phyloP scores from a whole-genome alignment of 2,329 filamentous ascomycete species.

The Leptosphaerulina australis region DNA sequence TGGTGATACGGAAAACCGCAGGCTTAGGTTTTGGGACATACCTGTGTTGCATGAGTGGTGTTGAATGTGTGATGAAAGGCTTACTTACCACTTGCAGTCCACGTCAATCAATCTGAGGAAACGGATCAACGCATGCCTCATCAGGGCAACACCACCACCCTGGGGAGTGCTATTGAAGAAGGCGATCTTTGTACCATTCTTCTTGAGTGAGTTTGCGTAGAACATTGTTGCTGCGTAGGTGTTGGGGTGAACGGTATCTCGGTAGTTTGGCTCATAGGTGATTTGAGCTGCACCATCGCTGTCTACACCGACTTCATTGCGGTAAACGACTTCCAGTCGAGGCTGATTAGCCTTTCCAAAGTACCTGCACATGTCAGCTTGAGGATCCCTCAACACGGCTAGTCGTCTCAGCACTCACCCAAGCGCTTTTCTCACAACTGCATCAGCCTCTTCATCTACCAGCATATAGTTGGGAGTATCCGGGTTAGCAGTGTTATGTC shows the following conservation, averaged over 20 bases:
- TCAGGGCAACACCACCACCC: slow-evolving; percentile 81
- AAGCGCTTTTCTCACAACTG: slow-evolving; percentile 78
- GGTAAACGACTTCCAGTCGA: slow-evolving; percentile 68
- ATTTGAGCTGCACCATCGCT: slow-evolving; percentile 68
- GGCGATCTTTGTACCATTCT: slow-evolving; percentile 70
- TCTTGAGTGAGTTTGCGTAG: slow-evolving; percentile 67
- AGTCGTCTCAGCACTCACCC: slow-evolving; percentile 58
- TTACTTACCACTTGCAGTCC: slow-evolving; percentile 72
- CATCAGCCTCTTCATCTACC: slow-evolving; percentile 83
- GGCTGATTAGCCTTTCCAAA: slow-evolving; percentile 76
- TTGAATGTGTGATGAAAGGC: background rate
- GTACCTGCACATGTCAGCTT: slow-evolving; percentile 36
- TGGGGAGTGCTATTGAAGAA: slow-evolving; percentile 84
- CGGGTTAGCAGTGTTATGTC: slow-evolving; percentile 5
- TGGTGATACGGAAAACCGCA: slow-evolving; percentile 81
- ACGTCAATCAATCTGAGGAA: slow-evolving; percentile 71
- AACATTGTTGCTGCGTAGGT: slow-evolving; percentile 71
- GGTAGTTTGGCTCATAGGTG: slow-evolving; percentile 63
- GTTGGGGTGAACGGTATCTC: slow-evolving; percentile 62
- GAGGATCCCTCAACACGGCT: background rate
- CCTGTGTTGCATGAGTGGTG: slow-evolving; percentile 47
- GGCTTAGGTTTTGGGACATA: slow-evolving; percentile 79
- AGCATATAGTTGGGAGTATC: slow-evolving; percentile 59
- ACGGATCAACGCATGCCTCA: slow-evolving; percentile 78
- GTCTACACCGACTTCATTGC: slow-evolving; percentile 74